Evolutionary conservation across 257 asterid species (phyloP).

Genomic region (Capsicum rhomboideum): DNA sequence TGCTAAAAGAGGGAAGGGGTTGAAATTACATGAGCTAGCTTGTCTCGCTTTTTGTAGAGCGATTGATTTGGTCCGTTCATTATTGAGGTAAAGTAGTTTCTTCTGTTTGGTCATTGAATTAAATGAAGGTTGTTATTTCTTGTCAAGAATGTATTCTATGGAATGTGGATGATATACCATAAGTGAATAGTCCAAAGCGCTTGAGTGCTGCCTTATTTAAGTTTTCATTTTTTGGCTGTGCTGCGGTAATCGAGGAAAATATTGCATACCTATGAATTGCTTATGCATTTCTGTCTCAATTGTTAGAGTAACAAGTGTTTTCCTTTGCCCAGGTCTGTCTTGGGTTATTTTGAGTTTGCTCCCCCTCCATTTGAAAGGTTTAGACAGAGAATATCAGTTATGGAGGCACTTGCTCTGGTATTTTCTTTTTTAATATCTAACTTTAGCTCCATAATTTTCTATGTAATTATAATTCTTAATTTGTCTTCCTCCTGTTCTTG

Average conservation of each 20-base stretch:
- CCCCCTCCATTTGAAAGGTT: conserved; percentile 88
- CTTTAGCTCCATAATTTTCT: neutral
- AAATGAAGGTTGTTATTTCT: neutral
- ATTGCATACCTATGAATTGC: neutral
- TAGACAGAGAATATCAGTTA: conserved; percentile 26
- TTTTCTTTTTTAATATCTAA: neutral
- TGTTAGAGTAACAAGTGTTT: conserved; percentile 1
- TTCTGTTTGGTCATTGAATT: neutral
- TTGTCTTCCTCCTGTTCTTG: neutral
- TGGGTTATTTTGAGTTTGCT: conserved; percentile 60
- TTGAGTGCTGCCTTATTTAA: neutral
- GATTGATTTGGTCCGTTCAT: conserved; percentile 56
- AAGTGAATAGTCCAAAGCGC: neutral
- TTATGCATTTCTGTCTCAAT: neutral
- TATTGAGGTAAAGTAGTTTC: conserved; percentile 45
- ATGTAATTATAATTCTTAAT: neutral
- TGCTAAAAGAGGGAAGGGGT: conserved; percentile 42
- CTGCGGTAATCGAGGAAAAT: neutral
- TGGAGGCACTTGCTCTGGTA: conserved; percentile 39
- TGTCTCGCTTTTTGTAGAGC: conserved; percentile 79
- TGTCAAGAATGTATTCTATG: neutral
- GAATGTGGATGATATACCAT: neutral
- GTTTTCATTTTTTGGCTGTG: neutral
- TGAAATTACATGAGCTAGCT: conserved; percentile 81
- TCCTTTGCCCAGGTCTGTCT: conserved; percentile 47